Conservation (phyloP, 129 eudicot genomes). For the Lactuca sativa region DNA sequence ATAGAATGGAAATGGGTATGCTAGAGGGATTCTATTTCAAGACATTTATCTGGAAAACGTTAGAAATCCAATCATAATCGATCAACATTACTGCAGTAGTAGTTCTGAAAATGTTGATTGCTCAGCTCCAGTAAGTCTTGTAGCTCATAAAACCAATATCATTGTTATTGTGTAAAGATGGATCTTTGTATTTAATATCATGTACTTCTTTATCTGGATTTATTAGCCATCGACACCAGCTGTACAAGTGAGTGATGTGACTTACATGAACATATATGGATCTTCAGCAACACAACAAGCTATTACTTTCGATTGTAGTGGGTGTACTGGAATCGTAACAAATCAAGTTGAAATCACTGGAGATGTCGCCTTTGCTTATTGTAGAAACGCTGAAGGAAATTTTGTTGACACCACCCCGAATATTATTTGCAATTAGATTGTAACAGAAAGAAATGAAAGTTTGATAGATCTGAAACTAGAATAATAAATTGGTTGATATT, state of each 20-base stretch:
- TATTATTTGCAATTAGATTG: constrained; percentile 16
- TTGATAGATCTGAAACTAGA: neutral
- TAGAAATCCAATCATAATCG: constrained; percentile 41
- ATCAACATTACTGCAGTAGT: constrained; percentile 39
- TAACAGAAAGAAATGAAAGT: too few species aligned
- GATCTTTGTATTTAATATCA: neutral
- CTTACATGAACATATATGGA: constrained; percentile 27
- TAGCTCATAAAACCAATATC: neutral
- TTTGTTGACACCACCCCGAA: constrained; percentile 18
- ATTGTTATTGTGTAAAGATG: neutral
- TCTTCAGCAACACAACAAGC: constrained; percentile 25
- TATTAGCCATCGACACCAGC: constrained; percentile 20
- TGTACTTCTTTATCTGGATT: neutral
- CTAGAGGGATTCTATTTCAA: constrained; percentile 29
- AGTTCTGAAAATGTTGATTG: neutral
- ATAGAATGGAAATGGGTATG: constrained; percentile 43
- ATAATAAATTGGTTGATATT: too few species aligned
- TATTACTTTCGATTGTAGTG: constrained; percentile 41
- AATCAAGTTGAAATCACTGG: constrained; percentile 31
- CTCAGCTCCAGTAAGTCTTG: constrained; percentile 25
- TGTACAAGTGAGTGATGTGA: constrained; percentile 35
- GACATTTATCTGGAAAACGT: constrained; percentile 31
- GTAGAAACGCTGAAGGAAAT: constrained; percentile 27
- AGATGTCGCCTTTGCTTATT: neutral
- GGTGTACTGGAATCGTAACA: constrained; percentile 28